Percentiles rank a stretch among this genome's conserved stretches.
Evolutionary conservation across 768 basidiomycete species (phyloP).

Genomic region (Boletus sensibilis): DNA sequence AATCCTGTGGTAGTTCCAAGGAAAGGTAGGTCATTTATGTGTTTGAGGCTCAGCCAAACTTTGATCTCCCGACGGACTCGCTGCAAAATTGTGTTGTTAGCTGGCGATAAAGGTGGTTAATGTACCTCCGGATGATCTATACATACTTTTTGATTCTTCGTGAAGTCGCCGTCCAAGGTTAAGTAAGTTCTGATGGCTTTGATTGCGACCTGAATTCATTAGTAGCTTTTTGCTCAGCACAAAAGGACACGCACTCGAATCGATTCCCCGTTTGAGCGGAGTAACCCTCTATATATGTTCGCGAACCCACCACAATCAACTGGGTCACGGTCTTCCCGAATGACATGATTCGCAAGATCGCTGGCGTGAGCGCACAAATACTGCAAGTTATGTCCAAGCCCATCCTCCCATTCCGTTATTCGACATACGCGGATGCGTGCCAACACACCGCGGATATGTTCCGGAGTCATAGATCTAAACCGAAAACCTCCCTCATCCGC

Average conservation of each 20-base stretch:
- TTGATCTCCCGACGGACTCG: conserved; percentile 5
- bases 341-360: background rate
- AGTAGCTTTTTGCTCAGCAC: background rate
- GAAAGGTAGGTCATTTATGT: background rate
- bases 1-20: background rate
- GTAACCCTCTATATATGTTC: conserved; percentile 3
- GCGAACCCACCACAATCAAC: conserved; percentile 6
- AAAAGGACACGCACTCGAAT: background rate
- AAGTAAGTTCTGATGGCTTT: conserved; percentile 9
- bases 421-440: too few relatives aligned
- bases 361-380: too few relatives aligned
- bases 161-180: conserved; percentile 1
- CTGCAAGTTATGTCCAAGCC: too few relatives aligned
- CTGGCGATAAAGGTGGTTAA: too few relatives aligned
- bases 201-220: conserved; percentile 3
- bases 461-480: too few relatives aligned
- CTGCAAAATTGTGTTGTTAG: conserved; percentile 4
- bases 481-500: too few relatives aligned
- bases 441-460: too few relatives aligned
- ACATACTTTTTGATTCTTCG: conserved; percentile 10
- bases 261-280: background rate
- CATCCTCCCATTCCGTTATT: too few relatives aligned
- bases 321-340: background rate
- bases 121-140: background rate
- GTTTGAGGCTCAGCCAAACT: background rate